Evolutionary conservation across 768 basidiomycete species (phyloP).

Genomic region (Boletus subcaerulescens): DNA sequence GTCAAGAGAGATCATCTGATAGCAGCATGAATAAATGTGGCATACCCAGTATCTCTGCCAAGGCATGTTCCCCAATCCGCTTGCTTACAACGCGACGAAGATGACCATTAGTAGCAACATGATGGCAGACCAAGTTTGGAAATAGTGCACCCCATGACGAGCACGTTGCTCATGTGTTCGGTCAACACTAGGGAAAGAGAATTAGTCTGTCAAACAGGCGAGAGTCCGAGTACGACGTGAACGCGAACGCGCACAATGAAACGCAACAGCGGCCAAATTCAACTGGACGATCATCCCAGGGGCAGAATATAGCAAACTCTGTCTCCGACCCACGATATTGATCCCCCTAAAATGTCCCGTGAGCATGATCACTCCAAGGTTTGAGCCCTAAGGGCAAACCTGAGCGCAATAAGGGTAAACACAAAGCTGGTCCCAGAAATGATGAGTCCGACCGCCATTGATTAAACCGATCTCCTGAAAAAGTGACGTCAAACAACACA

Average conservation of each 20-base stretch:
- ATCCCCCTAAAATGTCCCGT: conserved; percentile 36
- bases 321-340: conserved; percentile 65
- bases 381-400: conserved; percentile 30
- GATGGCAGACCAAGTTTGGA: conserved; percentile 58
- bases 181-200: conserved; percentile 48
- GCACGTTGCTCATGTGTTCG: conserved; percentile 51
- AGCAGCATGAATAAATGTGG: too few species aligned
- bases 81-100: conserved; percentile 80
- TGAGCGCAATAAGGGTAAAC: conserved; percentile 72
- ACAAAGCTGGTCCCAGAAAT: conserved; percentile 77
- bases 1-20: too few species aligned
- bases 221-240: too few species aligned
- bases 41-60: conserved; percentile 48
- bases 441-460: conserved; percentile 81
- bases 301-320: conserved; percentile 66
- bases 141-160: conserved; percentile 60
- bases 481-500: conserved; percentile 73
- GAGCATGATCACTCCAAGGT: not conserved
- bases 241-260: conserved; percentile 40
- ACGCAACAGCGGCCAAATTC: conserved; percentile 59
- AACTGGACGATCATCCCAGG: conserved; percentile 73
- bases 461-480: conserved; percentile 81
- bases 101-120: conserved; percentile 80
- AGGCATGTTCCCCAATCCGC: conserved; percentile 74
- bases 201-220: not conserved